Conservation (phyloP, 2,329 filamentous ascomycete genomes). For the Fusarium nurragi region DNA sequence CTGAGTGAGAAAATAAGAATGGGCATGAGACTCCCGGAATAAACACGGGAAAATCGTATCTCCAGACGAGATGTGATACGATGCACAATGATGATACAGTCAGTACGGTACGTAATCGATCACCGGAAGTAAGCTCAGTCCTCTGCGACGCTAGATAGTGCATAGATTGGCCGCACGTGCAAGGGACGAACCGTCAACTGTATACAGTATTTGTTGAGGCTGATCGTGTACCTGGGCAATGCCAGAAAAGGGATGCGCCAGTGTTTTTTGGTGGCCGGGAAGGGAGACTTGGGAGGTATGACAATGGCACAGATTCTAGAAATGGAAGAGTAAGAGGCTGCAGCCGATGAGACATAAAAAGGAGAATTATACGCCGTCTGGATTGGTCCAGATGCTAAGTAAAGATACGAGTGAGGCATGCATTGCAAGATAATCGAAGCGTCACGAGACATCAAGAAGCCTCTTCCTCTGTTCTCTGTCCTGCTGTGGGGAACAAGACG, state of each 20-base stretch:
- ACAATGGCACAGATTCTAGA: slow-evolving; percentile 26
- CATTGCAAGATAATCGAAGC: background rate
- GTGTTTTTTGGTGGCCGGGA: slow-evolving; percentile 8
- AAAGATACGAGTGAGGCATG: slow-evolving; percentile 30
- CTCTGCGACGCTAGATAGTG: background rate
- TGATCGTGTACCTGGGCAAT: slow-evolving; percentile 14
- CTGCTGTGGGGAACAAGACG: slow-evolving; percentile 22
- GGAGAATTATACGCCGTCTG: slow-evolving; percentile 15
- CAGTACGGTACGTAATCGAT: slow-evolving; percentile 2
- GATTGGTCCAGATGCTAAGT: slow-evolving; percentile 3
- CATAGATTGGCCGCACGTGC: background rate
- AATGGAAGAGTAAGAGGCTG: slow-evolving; percentile 35
- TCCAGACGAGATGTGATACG: slow-evolving; percentile 21
- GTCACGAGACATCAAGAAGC: slow-evolving; percentile 10
- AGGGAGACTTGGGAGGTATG: slow-evolving; percentile 34
- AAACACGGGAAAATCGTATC: slow-evolving; percentile 25
- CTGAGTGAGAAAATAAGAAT: slow-evolving; percentile 10
- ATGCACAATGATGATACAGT: slow-evolving; percentile 1
- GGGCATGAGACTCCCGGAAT: slow-evolving; percentile 22
- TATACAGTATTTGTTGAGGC: slow-evolving; percentile 3
- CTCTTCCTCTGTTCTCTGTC: background rate
- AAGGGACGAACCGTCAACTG: slow-evolving; percentile 19
- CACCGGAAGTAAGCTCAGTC: slow-evolving; percentile 16
- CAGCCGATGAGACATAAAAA: slow-evolving; percentile 28
- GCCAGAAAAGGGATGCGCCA: slow-evolving; percentile 27